phyloP scores from a whole-genome alignment of 805 yeast species.

The Cyberlindnera japonica region DNA sequence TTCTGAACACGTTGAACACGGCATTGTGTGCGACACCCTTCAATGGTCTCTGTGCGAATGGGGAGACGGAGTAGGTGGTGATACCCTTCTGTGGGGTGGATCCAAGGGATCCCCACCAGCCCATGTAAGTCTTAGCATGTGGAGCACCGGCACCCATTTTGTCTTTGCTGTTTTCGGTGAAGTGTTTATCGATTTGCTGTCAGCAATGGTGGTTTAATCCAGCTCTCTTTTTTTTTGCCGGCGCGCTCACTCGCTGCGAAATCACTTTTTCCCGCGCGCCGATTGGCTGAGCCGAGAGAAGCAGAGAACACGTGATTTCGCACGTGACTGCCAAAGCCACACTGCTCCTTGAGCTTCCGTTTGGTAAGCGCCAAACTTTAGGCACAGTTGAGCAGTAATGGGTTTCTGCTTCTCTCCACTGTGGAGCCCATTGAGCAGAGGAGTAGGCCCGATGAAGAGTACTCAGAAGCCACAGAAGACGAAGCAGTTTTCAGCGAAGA shows the following conservation, averaged over 20 bases:
- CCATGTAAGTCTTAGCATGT: constrained; percentile 77
- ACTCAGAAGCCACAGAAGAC: constrained; percentile 17
- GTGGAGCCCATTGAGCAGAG: too few species aligned
- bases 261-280: constrained; percentile 11
- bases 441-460: constrained; percentile 7
- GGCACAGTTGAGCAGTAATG: too few species aligned
- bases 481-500: constrained; percentile 22
- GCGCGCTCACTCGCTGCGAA: constrained; percentile 10
- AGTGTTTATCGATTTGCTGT: background rate
- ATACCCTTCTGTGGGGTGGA: constrained; percentile 83
- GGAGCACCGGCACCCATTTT: constrained; percentile 61
- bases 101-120: constrained; percentile 97
- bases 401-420: too few species aligned
- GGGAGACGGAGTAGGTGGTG: constrained; percentile 87
- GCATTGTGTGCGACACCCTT: constrained; percentile 83
- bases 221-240: constrained; percentile 10
- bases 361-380: too few species aligned
- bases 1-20: constrained; percentile 89
- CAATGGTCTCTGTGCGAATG: constrained; percentile 89
- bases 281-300: constrained; percentile 14
- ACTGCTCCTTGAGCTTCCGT: too few species aligned
- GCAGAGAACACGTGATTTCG: background rate
- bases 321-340: constrained; percentile 1
- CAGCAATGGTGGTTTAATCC: background rate
- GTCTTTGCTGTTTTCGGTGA: constrained; percentile 5